Percentiles rank a stretch among this genome's conserved stretches.
Conservation (phyloP, 176 grass and related monocot genomes). For the Oryza meyeriana region DNA sequence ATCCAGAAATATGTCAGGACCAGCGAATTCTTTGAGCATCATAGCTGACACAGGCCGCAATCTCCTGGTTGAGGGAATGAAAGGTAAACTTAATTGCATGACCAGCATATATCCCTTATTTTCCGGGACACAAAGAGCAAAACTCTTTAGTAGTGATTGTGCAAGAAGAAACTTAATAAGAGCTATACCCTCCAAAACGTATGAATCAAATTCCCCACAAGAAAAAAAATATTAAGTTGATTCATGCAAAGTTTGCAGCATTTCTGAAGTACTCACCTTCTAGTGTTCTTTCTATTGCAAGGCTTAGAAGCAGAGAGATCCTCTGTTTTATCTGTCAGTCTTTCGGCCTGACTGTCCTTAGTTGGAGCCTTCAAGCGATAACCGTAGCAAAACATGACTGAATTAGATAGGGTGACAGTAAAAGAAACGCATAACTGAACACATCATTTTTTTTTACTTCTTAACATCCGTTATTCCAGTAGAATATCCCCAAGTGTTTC, state of each 20-base stretch:
- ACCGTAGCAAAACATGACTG: neutral
- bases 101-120: neutral
- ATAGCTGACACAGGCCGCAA: constrained; percentile 45
- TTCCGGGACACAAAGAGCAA: neutral
- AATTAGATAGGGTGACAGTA: constrained; percentile 7
- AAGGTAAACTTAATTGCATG: neutral
- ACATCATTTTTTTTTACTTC: neutral
- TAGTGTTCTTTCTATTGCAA: constrained; percentile 26
- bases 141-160: neutral
- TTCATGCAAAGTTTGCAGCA: neutral
- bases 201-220: neutral
- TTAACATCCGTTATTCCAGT: neutral
- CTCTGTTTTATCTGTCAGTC: constrained; percentile 1
- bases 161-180: neutral
- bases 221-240: neutral
- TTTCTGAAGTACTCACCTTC: constrained; percentile 38
- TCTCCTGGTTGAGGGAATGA: constrained; percentile 40
- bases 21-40: constrained; percentile 55
- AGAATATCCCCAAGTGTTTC: neutral
- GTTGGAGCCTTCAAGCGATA: constrained; percentile 15
- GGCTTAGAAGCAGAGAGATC: constrained; percentile 9
- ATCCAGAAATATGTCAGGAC: constrained; percentile 25
- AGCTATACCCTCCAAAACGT: neutral
- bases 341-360: constrained; percentile 9
- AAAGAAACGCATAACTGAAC: neutral